Base-by-base conservation (phyloP, 768 basidiomycete species). In the Xanthoconium purpureum region DNA sequence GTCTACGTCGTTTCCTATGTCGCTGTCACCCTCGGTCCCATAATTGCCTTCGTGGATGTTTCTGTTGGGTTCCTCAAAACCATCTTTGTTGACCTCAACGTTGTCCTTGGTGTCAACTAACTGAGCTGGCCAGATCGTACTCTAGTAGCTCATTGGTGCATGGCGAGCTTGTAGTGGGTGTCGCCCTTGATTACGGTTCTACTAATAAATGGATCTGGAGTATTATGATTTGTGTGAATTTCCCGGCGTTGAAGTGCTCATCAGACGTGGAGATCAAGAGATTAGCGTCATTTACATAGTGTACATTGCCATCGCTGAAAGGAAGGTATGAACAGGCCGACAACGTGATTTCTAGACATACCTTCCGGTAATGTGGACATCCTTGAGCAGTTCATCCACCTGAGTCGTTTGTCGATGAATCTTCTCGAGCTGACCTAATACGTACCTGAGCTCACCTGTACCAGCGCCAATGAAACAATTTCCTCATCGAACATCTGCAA, bases 401-500 rank as follows among this genome's bases (percentile, higher is more conserved):
- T 98, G 94, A 92, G 69, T 98, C 94, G n/a, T n/a, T n/a, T 8
- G 86, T 72, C 93, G 24, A 24, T n/a, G 24, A 24, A 99, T 95
- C 80, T 98, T 97, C 81, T 99, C 97, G 0, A 99, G 83, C 66
- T 95, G 94, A 8, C 96, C 98, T 30, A 96, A 79, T 29, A 95
- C 92, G 70, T 96, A 94, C 71, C 80, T 75, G 53, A 85, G 73
- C 63, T 84, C 83, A 39, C n/a, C n/a, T n/a, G n/a, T n/a, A n/a
- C 83, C 78, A 60, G 79, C 79, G 61, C 86, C 87, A 57, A 85
- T 85, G 71, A 80, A 84, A 2, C 88, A 88, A 54, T 87, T 87
- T 39, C 85, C 79, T 72, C 88, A 75, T 98, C 96, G 63, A 99
- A 98, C 12, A 98, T 96, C 66, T 98, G 95, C 82, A 99, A 99